A percentile compares a stretch with the other conserved stretches of the same genome.
phyloP scores from a whole-genome alignment of 495 filamentous ascomycete species.

The Glutinoglossum americanum region DNA sequence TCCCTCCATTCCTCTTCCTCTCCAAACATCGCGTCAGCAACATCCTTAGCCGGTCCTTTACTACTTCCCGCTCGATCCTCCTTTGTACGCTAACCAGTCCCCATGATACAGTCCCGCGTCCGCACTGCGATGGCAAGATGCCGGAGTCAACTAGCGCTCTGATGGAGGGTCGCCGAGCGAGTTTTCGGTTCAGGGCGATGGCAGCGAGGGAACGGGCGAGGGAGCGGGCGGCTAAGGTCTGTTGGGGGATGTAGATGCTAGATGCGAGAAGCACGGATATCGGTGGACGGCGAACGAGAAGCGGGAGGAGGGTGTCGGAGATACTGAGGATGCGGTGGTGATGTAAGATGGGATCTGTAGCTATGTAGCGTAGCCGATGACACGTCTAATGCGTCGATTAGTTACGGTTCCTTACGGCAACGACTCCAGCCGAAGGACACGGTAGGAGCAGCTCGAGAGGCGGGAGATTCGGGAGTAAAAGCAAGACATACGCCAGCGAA shows the following conservation, averaged over 20 bases:
- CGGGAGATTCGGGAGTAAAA: neutral
- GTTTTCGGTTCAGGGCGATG: conserved; percentile 22
- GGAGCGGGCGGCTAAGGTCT: conserved; percentile 28
- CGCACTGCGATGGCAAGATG: conserved; percentile 14
- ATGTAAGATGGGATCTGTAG: conserved; percentile 32
- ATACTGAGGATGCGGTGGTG: conserved; percentile 28
- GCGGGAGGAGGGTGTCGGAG: conserved; percentile 23
- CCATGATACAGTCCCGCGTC: neutral
- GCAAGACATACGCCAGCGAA: neutral
- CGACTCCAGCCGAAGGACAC: neutral
- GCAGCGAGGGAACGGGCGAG: conserved; percentile 29
- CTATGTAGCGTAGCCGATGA: conserved; percentile 31
- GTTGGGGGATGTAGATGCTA: conserved; percentile 35
- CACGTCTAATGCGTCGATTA: conserved; percentile 21
- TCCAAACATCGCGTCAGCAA: conserved; percentile 5
- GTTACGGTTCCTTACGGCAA: neutral
- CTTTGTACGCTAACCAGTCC: conserved; percentile 2
- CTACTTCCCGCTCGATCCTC: conserved; percentile 4
- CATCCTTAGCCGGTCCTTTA: conserved; percentile 8
- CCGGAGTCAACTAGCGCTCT: conserved; percentile 14
- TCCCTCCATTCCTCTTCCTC: conserved; percentile 6
- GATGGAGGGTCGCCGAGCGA: conserved; percentile 12
- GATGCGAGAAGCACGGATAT: conserved; percentile 22
- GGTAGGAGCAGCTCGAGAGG: neutral
- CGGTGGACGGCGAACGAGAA: conserved; percentile 30